Base-by-base conservation (phyloP, 306 rosid species). In the Vigna unguiculata region DNA sequence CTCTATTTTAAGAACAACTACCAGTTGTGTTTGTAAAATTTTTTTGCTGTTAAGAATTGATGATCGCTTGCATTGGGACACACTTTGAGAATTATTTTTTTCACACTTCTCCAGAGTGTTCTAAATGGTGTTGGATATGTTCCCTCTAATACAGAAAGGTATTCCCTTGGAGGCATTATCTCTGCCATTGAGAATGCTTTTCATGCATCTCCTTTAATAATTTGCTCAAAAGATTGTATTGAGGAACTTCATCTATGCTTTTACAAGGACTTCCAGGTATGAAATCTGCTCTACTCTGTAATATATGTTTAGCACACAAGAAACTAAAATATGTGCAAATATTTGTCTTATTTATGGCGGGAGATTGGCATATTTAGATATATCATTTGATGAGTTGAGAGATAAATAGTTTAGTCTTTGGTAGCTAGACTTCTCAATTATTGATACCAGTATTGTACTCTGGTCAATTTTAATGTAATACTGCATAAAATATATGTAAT, bases 131-230 rank as follows among this genome's bases (percentile, higher is more conserved):
- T n/a, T n/a, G n/a, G n/a, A n/a, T n/a, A n/a, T n/a, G n/a, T n/a
- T n/a, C n/a, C n/a, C n/a, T n/a, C n/a, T n/a, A n/a, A n/a, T n/a
- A n/a, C n/a, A n/a, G n/a, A n/a, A 80, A 76, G 88, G 70, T 95
- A 95, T 85, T 97, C 99, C 49, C 87, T 88, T 67, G 96, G 97
- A 74, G 99, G 97, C 83, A 89, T 92, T 81, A 66, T 92, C 66
- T 72, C 97, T 69, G 93, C 99, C 78, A 86, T 95, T 78, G 87
- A 95, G 88, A 95, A 95, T 85, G 97, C 93, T 83, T 95, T 90
- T 86, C 96, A 83, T n/a, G 25, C 74, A 58, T 78, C 99, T 81
- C 99, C 99, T 65, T 16, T 5, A 84, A 69, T 95, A 58, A 49
- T 49, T 63, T 95, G 99, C 89, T 81, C 84, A 58, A 77, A 82